A percentile compares a stretch with the other conserved stretches of the same genome.
phyloP scores from a whole-genome alignment of 2,329 filamentous ascomycete species.

The Alternaria angustiovoidea region DNA sequence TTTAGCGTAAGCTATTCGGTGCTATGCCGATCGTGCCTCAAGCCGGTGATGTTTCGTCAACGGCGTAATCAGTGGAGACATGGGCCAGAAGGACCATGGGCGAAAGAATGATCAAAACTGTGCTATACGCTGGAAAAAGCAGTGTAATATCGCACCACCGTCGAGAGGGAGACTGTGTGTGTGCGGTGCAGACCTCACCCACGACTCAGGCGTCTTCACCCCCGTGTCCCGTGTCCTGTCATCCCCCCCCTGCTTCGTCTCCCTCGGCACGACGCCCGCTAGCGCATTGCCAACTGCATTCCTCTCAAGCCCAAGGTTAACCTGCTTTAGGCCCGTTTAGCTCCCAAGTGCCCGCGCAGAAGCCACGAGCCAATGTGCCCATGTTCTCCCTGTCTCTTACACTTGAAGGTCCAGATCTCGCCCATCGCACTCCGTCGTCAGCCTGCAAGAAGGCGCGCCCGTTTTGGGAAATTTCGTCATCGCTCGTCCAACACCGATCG shows the following conservation, averaged over 20 bases:
- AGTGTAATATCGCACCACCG: background rate
- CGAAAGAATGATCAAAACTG: background rate
- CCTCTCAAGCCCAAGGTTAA: conserved; percentile 34
- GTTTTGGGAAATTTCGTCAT: conserved; percentile 36
- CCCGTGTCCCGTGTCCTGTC: background rate
- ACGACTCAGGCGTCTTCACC: conserved; percentile 2
- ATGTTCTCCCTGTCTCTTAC: conserved; percentile 35
- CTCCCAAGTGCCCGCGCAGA: conserved; percentile 30
- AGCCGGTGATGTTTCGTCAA: conserved; percentile 20
- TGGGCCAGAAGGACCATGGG: background rate
- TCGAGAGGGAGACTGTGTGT: background rate
- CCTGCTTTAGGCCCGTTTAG: conserved; percentile 41
- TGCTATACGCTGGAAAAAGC: background rate
- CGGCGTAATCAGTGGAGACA: conserved; percentile 13
- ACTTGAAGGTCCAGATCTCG: conserved; percentile 36
- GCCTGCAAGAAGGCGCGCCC: conserved; percentile 28
- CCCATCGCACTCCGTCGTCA: conserved; percentile 27
- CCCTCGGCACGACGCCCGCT: conserved; percentile 27
- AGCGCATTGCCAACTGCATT: conserved; percentile 30
- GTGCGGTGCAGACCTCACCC: background rate
- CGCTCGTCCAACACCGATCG: conserved; percentile 21
- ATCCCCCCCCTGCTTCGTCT: conserved; percentile 10
- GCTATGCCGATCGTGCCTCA: conserved; percentile 20
- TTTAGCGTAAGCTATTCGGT: conserved; percentile 6
- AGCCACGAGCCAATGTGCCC: conserved; percentile 32